These are phyloP conservation scores for Lophiotrema nucula DNA, from an alignment of 495 filamentous ascomycete species.

Conservation along the genomic window DNA sequence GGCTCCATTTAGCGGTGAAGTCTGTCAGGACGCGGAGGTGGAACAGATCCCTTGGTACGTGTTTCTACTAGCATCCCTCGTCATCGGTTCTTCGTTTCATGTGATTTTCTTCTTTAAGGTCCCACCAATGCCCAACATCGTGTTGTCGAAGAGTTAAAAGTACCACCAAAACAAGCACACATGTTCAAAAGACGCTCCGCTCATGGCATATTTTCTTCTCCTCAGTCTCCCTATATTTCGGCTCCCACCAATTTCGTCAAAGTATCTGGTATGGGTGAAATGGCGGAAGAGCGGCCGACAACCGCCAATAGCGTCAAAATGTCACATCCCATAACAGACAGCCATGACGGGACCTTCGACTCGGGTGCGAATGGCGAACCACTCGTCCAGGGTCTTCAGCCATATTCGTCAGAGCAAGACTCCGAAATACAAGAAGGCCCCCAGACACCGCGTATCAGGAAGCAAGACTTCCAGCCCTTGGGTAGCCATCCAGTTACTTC, in stretches of 20 bases:
- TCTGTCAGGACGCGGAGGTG: not conserved
- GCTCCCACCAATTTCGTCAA: slow-evolving; percentile 22
- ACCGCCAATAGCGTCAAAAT: slow-evolving; percentile 23
- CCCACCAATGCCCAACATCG: slow-evolving; percentile 2
- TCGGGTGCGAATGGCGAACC: slow-evolving; percentile 26
- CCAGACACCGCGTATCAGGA: slow-evolving; percentile 6
- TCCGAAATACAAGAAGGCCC: slow-evolving; percentile 14
- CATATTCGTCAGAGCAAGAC: slow-evolving; percentile 10
- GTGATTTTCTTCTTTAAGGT: slow-evolving; percentile 6
- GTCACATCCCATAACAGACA: not conserved
- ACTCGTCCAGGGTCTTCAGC: slow-evolving; percentile 34
- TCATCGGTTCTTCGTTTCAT: slow-evolving; percentile 6
- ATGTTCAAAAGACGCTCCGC: slow-evolving; percentile 33
- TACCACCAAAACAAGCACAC: slow-evolving; percentile 5
- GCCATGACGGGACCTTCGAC: not conserved
- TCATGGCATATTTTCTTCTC: slow-evolving; percentile 28
- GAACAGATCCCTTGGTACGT: slow-evolving; percentile 13
- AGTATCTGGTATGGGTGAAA: slow-evolving; percentile 6
- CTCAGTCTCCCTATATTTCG: slow-evolving; percentile 27
- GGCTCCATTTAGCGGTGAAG: not conserved
- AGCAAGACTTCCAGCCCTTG: slow-evolving; percentile 5
- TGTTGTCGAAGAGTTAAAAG: slow-evolving; percentile 1
- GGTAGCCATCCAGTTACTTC: slow-evolving; percentile 26
- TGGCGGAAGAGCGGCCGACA: slow-evolving; percentile 7
- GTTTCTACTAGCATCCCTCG: slow-evolving; percentile 12